Base-by-base conservation (phyloP, 352 stramenopile species). In the Phytopythium vexans region DNA sequence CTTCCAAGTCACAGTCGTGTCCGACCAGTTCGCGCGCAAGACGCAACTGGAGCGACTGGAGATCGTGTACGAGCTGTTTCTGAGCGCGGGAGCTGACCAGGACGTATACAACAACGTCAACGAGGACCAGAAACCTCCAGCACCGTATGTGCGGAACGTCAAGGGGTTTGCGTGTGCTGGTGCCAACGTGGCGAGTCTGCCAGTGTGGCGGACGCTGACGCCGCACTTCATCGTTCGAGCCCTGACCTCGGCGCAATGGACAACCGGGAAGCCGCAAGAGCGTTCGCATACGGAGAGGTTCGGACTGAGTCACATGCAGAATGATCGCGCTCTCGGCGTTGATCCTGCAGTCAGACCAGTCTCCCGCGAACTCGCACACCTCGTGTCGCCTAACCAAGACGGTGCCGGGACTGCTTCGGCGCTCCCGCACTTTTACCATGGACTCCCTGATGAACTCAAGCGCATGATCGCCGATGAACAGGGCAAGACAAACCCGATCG, bases 401-500 rank as follows among this genome's bases (percentile, higher is more conserved):
- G 49, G 49, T n/a, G 49, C 47, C 2, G 68, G 71, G 16, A 3
- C 11, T 12, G 5, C 12, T 6, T 80, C 66, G 4, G 62, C 69
- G n/a, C 50, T 83, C 0, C 82, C 82, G 6, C 82, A 90, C 41
- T 92, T 92, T 58, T 92, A 89, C 35, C 82, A 92, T 52, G 82
- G 79, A 4, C 53, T 92, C 0, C 77, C 82, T 0, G 70, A 74
- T 21, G 79, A 88, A 49, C 73, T 92, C 39, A 92, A 92, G 60
- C 72, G 68, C 1, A 78, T 89, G 68, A 87, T 92, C 21, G 62
- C 70, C 6, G 72, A 89, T 11, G 72, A 90, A 42, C 71, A 86
- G 42, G 38, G 51, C 3, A 70, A 66, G 42, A 51, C 40, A 1
- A 59, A 65, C 8, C 38, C 48, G 1, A 12, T 45, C 6, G 9